Evolutionary conservation across 2,329 filamentous ascomycete species (phyloP).

Genomic region (Drechmeria coniospora): DNA sequence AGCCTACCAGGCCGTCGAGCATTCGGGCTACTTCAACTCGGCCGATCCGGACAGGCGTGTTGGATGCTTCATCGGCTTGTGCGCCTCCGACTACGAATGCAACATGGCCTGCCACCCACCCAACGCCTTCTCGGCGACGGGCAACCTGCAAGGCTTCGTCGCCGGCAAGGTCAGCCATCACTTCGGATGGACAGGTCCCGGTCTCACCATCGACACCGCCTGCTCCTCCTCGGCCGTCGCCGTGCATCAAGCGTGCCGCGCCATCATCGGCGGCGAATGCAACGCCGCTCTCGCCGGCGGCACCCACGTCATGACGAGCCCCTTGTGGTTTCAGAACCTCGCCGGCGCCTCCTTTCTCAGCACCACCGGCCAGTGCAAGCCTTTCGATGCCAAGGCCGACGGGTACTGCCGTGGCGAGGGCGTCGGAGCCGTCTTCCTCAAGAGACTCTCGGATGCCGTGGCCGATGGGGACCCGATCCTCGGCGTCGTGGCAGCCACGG

Average conservation of each 20-base stretch:
- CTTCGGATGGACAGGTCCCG: conserved; percentile 23
- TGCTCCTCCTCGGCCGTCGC: conserved; percentile 22
- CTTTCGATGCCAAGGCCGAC: conserved; percentile 22
- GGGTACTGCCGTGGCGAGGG: conserved; percentile 40
- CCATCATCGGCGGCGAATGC: conserved; percentile 16
- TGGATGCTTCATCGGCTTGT: conserved; percentile 22
- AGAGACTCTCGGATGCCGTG: conserved; percentile 29
- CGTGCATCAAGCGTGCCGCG: conserved; percentile 16
- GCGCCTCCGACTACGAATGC: conserved; percentile 22
- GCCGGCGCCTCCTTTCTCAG: conserved; percentile 12
- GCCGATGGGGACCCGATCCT: conserved; percentile 28
- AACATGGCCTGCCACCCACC: conserved; percentile 21
- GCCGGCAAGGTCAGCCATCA: conserved; percentile 18
- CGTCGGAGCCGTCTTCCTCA: conserved; percentile 27
- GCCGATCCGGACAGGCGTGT: background rate
- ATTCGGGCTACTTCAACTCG: conserved; percentile 10
- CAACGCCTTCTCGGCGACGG: conserved; percentile 21
- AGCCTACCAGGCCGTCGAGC: conserved; percentile 24
- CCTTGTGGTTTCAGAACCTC: conserved; percentile 10
- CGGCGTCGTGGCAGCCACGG: conserved; percentile 22
- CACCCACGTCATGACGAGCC: conserved; percentile 19
- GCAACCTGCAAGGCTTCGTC: conserved; percentile 17
- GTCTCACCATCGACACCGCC: conserved; percentile 21
- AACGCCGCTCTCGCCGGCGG: conserved; percentile 22
- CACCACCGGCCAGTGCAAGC: conserved; percentile 15